Evolutionary conservation across 2,329 filamentous ascomycete genomes (phyloP), one percentile per base, ranked within the genome.

Genomic region (Colletotrichum liriopes): DNA sequence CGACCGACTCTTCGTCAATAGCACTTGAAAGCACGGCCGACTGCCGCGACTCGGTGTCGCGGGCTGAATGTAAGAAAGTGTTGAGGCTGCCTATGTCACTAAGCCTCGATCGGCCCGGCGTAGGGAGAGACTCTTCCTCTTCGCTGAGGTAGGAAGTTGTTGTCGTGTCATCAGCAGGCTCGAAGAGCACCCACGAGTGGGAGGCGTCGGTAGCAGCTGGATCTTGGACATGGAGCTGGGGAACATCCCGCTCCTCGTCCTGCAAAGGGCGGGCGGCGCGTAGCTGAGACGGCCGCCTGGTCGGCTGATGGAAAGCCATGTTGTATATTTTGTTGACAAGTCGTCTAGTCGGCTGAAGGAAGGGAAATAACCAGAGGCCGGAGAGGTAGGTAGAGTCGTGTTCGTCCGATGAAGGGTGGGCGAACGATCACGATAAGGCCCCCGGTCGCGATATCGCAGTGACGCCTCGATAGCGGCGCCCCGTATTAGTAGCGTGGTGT

Each of bases 101-200:
- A 65, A 93, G 85, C 73, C 90, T 91, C 49, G 94, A 96, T 74
- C 90, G 89, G 47, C 92, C 93, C 37, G 91, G 81, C 79, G 93
- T 85, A 82, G 89, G 75, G 85, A 95, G 79, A 82, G 91, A 84
- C 84, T 89, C 78, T 82, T 93, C 81, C 81, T 91, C 90, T 47
- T 93, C 91, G 55, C 92, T 94, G 64, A 92, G 88, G 73, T 93
- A 91, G 6, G 91, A 91, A 14, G 88, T 88, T 26, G 93, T 92
- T 4, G 87, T 89, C 58, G 83, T 83, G 43, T 86, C 84, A 71
- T 87, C 86, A 71, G 88, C 87, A 1, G 94, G 94, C 9, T 95
- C 94, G 86, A 99, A 99, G 75, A 99, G 90, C 66, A 98, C 93
- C 96, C 96, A 99, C 89, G 97, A 96, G 82, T 96, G 93, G 16